A percentile compares a stretch with the other conserved stretches of the same genome.
These are phyloP conservation scores for Saccharomycopsis hybrid DNA, from an alignment of 1,139 yeast species.

Conservation along the genomic window DNA sequence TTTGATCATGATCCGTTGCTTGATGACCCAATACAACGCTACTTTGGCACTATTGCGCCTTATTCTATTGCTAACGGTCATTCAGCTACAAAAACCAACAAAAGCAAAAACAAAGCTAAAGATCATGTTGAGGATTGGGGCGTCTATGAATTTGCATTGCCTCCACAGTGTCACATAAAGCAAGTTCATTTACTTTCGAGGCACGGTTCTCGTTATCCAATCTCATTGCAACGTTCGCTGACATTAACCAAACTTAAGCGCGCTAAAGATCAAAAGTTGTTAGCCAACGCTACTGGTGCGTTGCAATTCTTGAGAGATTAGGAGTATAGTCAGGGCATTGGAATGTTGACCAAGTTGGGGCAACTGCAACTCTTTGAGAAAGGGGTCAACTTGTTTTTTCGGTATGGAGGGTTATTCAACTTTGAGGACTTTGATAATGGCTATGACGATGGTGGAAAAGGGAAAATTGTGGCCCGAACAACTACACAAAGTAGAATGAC, in stretches of 20 bases:
- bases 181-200: constrained; percentile 43
- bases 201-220: constrained; percentile 47
- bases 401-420: constrained; percentile 21
- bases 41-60: constrained; percentile 45
- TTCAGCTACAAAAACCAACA: too few species aligned
- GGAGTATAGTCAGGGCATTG: constrained; percentile 19
- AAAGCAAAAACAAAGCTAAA: too few species aligned
- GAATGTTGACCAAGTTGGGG: constrained; percentile 22
- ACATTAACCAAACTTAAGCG: constrained; percentile 21
- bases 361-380: constrained; percentile 23
- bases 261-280: too few species aligned
- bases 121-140: constrained; percentile 28
- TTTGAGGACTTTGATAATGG: too few species aligned
- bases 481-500: constrained; percentile 22
- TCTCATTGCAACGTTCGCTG: constrained; percentile 22
- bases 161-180: constrained; percentile 36
- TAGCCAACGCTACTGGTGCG: constrained; percentile 18
- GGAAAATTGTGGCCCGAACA: constrained; percentile 22
- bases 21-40: constrained; percentile 32
- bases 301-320: constrained; percentile 21
- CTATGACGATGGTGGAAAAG: constrained; percentile 8
- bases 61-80: constrained; percentile 38
- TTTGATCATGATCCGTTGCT: too few species aligned
- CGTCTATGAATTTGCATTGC: constrained; percentile 35
- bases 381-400: constrained; percentile 22